A percentile compares a stretch with the other conserved stretches of the same genome.
Evolutionary conservation across 257 asterid species (phyloP).

Genomic region (Solanum dulcamara): DNA sequence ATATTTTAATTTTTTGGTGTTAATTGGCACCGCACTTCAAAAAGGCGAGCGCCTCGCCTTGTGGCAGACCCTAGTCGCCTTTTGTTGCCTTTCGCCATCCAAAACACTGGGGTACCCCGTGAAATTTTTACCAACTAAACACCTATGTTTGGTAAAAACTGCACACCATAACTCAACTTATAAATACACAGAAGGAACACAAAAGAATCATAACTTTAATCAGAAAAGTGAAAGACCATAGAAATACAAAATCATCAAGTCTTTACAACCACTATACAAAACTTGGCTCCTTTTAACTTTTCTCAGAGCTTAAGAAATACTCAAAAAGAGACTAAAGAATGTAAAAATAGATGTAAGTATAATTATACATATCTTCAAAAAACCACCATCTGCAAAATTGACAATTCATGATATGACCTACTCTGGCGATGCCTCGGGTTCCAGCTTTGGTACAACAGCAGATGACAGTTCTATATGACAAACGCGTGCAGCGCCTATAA

Average conservation of each 20-base stretch:
- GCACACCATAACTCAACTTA: not conserved
- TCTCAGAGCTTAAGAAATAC: not conserved
- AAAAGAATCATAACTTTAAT: not conserved
- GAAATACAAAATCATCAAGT: not conserved
- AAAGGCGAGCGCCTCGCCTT: too few species aligned
- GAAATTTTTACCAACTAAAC: not conserved
- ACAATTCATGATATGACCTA: slow-evolving; percentile 1
- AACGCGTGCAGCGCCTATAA: slow-evolving; percentile 33
- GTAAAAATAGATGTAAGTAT: not conserved
- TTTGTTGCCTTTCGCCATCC: too few species aligned
- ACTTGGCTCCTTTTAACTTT: not conserved
- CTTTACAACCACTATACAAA: not conserved
- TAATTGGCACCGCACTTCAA: too few species aligned
- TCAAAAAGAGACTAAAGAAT: not conserved
- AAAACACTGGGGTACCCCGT: too few species aligned
- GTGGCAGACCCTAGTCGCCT: too few species aligned
- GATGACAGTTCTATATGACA: slow-evolving; percentile 33
- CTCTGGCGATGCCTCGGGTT: slow-evolving; percentile 10
- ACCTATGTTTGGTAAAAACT: not conserved
- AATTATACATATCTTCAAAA: slow-evolving; percentile 1
- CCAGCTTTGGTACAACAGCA: slow-evolving; percentile 27
- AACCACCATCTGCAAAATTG: not conserved
- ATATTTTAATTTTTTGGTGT: too few species aligned
- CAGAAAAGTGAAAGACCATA: not conserved
- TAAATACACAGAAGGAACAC: not conserved